phyloP scores from a whole-genome alignment of 2,329 filamentous ascomycete species.

The Chrysoporthe austroafricana region DNA sequence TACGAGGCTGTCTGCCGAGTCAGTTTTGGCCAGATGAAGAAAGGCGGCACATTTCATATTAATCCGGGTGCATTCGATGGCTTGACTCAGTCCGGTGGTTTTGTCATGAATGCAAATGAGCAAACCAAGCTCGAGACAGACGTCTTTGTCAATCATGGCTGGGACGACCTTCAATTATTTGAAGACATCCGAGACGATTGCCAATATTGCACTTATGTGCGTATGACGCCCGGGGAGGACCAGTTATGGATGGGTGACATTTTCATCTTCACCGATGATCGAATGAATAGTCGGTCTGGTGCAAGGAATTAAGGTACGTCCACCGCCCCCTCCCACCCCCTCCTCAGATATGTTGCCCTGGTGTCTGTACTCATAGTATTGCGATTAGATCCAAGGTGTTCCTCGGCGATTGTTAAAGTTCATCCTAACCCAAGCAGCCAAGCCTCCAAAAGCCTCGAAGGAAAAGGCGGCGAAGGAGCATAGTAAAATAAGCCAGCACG shows the following conservation, averaged over 20 bases:
- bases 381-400: too few species aligned
- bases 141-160: slow-evolving; percentile 17
- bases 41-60: neutral
- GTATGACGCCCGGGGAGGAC: neutral
- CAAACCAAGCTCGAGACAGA: neutral
- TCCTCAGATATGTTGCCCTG: too few species aligned
- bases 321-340: too few species aligned
- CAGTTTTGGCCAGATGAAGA: neutral
- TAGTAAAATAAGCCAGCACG: too few species aligned
- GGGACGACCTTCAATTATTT: slow-evolving; percentile 3
- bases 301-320: slow-evolving; percentile 13
- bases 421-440: too few species aligned
- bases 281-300: slow-evolving; percentile 5
- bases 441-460: too few species aligned
- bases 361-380: too few species aligned
- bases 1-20: slow-evolving; percentile 9
- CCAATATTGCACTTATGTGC: slow-evolving; percentile 7
- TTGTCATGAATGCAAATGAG: slow-evolving; percentile 21
- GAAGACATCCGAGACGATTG: neutral
- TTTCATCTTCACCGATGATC: neutral
- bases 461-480: too few species aligned
- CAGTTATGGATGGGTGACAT: slow-evolving; percentile 9
- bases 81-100: slow-evolving; percentile 15
- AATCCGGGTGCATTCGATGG: slow-evolving; percentile 13
- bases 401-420: too few species aligned